phyloP scores from a whole-genome alignment of 495 filamentous ascomycete species.

The Aspergillus bridgeri region DNA sequence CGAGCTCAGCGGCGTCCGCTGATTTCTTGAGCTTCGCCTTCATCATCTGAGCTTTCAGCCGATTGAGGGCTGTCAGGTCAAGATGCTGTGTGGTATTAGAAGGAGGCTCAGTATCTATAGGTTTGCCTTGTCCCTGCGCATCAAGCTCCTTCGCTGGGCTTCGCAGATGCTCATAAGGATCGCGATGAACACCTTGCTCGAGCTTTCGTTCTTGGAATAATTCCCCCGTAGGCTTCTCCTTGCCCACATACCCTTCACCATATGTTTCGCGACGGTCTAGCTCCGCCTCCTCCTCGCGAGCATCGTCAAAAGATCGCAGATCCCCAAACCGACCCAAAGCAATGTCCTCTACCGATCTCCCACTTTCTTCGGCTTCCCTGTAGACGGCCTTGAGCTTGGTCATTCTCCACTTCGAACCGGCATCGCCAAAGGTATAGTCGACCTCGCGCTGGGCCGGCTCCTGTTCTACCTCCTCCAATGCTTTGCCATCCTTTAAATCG shows the following conservation, averaged over 20 bases:
- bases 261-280: conserved; percentile 81
- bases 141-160: conserved; percentile 44
- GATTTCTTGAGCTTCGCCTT: conserved; percentile 82
- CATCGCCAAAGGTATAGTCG: conserved; percentile 84
- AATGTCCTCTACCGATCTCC: conserved; percentile 69
- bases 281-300: conserved; percentile 91
- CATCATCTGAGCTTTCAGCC: conserved; percentile 87
- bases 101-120: conserved; percentile 40
- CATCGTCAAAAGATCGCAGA: conserved; percentile 84
- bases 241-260: conserved; percentile 80
- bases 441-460: conserved; percentile 61
- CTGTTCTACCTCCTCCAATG: conserved; percentile 46
- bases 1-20: conserved; percentile 71
- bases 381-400: conserved; percentile 87
- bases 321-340: conserved; percentile 79
- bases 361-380: conserved; percentile 69
- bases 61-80: conserved; percentile 78
- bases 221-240: conserved; percentile 85
- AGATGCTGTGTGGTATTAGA: conserved; percentile 46
- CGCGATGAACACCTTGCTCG: conserved; percentile 42
- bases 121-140: conserved; percentile 37
- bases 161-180: conserved; percentile 26
- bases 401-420: conserved; percentile 92
- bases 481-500: conserved; percentile 57
- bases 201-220: conserved; percentile 73